Evolutionary conservation across 2,329 filamentous ascomycete genomes (phyloP), one percentile per base, ranked within the genome.

Genomic region (Trichothecium roseum): DNA sequence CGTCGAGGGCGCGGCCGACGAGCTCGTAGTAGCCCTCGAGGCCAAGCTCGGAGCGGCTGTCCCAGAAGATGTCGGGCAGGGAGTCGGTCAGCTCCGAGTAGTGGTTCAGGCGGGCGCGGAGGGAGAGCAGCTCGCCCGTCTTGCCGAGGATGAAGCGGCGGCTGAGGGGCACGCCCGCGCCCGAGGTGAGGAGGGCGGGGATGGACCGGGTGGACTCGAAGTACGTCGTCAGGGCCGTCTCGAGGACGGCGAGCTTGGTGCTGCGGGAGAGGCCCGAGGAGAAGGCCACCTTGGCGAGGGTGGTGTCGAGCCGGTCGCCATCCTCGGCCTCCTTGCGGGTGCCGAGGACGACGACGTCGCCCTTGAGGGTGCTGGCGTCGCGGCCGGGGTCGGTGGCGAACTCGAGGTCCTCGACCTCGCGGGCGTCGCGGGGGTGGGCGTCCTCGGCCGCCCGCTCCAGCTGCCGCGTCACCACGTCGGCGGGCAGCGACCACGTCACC

Each of bases 21-120:
- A 91, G 84, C 46, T 94, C 88, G 57, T 96, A 98, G 62, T 95
- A 96, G 20, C 81, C 83, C 56, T 95, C 91, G 3, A 98, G 69
- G 1, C 87, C 84, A 3, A 95, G 74, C 56, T 95, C 88, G 48
- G 91, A 82, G 34, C 78, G 74, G 47, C 75, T 83, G 56, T 98
- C 91, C 91, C 91, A 98, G 62, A 98, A 95, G 31, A 96, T 77
- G 59, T 98, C 91, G 0, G 91, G 91, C 14, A 96, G 70, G 14
- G 84, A 86, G 60, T 98, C 91, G 0, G 91, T 96, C 24, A 98
- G 74, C 58, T 96, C 91, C 2, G 86, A 94, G 63, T 96, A 96
- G 47, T 96, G 81, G 53, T 98, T 98, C 33, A 98, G 70, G 51
- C 94, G 87, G 1, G 89, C 89, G 32, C 91, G 81, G 35, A 96